Base-by-base conservation (phyloP, 768 basidiomycete genomes). In the Boletales sp. region DNA sequence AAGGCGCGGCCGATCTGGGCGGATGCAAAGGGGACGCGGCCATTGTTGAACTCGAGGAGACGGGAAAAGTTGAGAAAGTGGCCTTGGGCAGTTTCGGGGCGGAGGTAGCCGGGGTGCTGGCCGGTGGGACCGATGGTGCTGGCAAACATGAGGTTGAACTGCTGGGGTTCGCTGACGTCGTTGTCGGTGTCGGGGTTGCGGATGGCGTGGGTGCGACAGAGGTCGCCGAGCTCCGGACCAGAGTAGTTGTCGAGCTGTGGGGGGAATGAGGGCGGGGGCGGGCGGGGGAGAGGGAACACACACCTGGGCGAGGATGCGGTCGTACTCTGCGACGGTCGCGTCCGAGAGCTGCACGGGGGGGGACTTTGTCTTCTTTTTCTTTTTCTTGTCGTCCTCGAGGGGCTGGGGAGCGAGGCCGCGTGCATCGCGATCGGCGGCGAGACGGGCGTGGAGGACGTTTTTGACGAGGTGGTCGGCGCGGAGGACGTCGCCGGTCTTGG, bases 61-160 rank as follows among this genome's bases (percentile, higher is more conserved):
- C 95, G 89, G 55, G 85, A 84, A 74, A 99, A 99, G 78, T 98
- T 98, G 66, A 98, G 83, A 78, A 98, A 99, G 70, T 98, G 97
- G 47, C 95, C 93, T 64, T 98, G 95, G 0, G 97, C 95, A 0
- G 97, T 99, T 69, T 98, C 97, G 1, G 97, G 97, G 18, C 97
- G 93, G 46, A 99, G 86, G 72, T 82, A 98, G 40, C 94, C 94
- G 60, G 92, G 93, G 71, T 95, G 84, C 69, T 97, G 92, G 24
- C 97, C 95, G 3, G 95, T 97, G 13, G 95, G 95, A 18, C 95
- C 97, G 63, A 99, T 97, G 71, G 87, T 91, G 65, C 88, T 92
- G 43, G 90, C 84, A 71, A 99, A 98, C 97, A 99, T 98, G 63
- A 98, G 82, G 72, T 98, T 99, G 79, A 98, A 99, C 65, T 87